These are phyloP conservation scores for Mycena metata DNA, from an alignment of 768 basidiomycete species.

Conservation along the genomic window DNA sequence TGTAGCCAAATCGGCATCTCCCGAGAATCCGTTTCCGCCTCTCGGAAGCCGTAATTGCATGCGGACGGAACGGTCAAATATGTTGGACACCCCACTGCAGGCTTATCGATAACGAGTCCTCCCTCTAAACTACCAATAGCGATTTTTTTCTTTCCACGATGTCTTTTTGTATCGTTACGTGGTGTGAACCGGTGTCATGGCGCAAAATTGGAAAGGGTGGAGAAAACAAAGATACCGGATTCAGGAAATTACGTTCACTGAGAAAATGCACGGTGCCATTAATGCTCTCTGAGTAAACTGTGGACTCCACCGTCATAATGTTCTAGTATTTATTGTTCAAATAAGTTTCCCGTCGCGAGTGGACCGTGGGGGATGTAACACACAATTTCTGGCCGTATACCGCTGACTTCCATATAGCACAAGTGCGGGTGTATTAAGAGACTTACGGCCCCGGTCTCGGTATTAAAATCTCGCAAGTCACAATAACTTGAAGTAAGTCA, in stretches of 20 bases:
- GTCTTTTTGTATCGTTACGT: not conserved
- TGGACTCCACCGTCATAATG: too few species aligned
- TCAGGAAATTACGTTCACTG: not conserved
- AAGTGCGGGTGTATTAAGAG: too few species aligned
- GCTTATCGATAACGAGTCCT: not conserved
- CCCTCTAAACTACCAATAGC: not conserved
- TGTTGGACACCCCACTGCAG: not conserved
- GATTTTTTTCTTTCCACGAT: not conserved
- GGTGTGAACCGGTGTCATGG: not conserved
- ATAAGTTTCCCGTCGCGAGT: too few species aligned
- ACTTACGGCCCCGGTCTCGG: too few species aligned
- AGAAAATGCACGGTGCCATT: too few species aligned
- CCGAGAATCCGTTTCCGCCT: conserved; percentile 17
- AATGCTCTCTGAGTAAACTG: too few species aligned
- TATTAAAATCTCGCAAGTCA: too few species aligned
- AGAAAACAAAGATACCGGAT: not conserved
- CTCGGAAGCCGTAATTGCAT: not conserved
- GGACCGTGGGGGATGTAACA: too few species aligned
- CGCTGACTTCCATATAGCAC: too few species aligned
- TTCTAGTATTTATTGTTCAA: too few species aligned
- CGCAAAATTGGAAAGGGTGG: not conserved
- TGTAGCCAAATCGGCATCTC: conserved; percentile 18
- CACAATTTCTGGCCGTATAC: too few species aligned
- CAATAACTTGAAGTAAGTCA: too few species aligned
- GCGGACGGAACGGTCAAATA: conserved; percentile 9